Conservation (phyloP, 257 asterid species). For the Thymus quinquecostatus region DNA sequence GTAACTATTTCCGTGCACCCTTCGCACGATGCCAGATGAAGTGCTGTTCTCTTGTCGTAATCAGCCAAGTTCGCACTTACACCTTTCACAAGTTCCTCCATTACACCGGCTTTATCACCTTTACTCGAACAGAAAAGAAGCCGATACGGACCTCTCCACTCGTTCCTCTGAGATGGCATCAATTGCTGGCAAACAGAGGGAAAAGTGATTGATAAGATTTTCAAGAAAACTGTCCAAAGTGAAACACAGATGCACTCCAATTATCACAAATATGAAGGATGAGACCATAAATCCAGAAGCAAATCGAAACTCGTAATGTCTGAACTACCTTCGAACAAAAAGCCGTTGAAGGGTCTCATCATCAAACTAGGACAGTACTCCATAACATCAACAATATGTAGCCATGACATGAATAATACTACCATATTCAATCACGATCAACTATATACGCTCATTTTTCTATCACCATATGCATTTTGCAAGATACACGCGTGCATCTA, state of each 20-base stretch:
- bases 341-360: background rate
- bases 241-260: background rate
- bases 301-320: too few relatives aligned
- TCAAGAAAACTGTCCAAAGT: background rate
- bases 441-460: background rate
- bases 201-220: background rate
- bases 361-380: background rate
- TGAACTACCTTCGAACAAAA: background rate
- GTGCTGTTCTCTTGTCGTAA: conserved; percentile 70
- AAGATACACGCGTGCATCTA: background rate
- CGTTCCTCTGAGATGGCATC: conserved; percentile 43
- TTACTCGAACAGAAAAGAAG: conserved; percentile 65
- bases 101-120: conserved; percentile 66
- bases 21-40: conserved; percentile 71
- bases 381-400: background rate
- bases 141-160: conserved; percentile 55
- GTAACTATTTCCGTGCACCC: conserved; percentile 57
- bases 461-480: background rate
- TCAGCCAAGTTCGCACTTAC: conserved; percentile 56
- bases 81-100: conserved; percentile 56
- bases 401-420: background rate
- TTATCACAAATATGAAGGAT: too few relatives aligned
- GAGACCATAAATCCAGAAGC: too few relatives aligned
- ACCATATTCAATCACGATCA: background rate
- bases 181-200: conserved; percentile 26